A percentile compares a stretch with the other conserved stretches of the same genome.
phyloP scores from a whole-genome alignment of 139 green algal genomes.

The Chlorella sp. region DNA sequence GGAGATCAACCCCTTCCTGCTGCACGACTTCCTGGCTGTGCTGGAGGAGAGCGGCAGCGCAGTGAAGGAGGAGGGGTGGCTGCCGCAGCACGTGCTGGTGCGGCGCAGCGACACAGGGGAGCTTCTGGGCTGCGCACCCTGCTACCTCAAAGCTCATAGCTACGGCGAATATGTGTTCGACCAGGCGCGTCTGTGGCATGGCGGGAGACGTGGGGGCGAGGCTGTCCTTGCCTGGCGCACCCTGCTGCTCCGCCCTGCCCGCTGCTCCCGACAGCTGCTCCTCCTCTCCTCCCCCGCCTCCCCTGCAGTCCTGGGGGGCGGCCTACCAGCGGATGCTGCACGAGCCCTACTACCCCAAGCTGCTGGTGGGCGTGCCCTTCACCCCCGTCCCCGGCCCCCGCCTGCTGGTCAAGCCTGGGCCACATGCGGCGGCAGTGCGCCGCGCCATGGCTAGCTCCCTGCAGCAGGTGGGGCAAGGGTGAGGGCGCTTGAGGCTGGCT shows the following conservation, averaged over 20 bases:
- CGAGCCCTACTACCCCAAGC: slow-evolving; percentile 72
- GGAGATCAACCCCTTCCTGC: slow-evolving; percentile 84
- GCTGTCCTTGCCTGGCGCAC: not conserved
- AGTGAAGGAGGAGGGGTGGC: slow-evolving; percentile 74
- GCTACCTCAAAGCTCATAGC: slow-evolving; percentile 80
- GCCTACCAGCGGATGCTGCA: slow-evolving; percentile 36
- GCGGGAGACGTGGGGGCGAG: too few species aligned
- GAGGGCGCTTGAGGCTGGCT: not conserved
- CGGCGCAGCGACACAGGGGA: slow-evolving; percentile 33
- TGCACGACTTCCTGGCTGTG: slow-evolving; percentile 69
- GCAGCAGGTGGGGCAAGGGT: not conserved
- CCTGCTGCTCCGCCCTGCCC: not conserved
- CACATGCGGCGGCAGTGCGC: slow-evolving; percentile 38
- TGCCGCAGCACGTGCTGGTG: slow-evolving; percentile 75
- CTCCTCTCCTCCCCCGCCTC: not conserved
- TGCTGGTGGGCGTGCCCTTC: slow-evolving; percentile 94
- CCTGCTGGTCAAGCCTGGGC: slow-evolving; percentile 57
- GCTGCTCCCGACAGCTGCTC: too few species aligned
- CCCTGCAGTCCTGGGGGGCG: slow-evolving; percentile 62
- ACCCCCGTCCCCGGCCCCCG: slow-evolving; percentile 82
- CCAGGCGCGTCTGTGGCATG: slow-evolving; percentile 20
- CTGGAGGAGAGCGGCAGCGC: slow-evolving; percentile 73
- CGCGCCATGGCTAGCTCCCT: slow-evolving; percentile 58
- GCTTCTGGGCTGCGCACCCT: slow-evolving; percentile 67
- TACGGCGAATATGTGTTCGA: slow-evolving; percentile 93